A percentile compares a stretch with the other conserved stretches of the same genome.
These are phyloP conservation scores for Boechera stricta DNA, from an alignment of 345 rosid genomes.

Conservation along the genomic window DNA sequence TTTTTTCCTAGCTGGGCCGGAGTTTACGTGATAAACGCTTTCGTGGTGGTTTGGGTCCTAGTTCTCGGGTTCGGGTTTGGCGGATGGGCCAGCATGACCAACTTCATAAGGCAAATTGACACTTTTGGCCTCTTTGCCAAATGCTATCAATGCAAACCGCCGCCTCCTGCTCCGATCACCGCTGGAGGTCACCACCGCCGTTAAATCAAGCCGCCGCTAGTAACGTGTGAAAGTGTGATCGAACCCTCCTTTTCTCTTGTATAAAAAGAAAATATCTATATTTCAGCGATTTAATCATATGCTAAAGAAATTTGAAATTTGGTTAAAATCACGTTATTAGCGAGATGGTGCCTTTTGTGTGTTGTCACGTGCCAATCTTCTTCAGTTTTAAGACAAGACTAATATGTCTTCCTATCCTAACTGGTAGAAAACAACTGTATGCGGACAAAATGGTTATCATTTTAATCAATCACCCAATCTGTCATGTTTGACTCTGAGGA, in stretches of 20 bases:
- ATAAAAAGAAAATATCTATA: conserved; percentile 6
- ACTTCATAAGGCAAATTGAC: conserved; percentile 81
- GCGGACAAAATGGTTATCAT: conserved; percentile 22
- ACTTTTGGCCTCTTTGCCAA: conserved; percentile 91
- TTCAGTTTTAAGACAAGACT: conserved; percentile 28
- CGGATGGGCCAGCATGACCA: conserved; percentile 97
- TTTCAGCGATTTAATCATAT: not conserved
- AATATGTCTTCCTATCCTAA: conserved; percentile 1
- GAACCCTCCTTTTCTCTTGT: not conserved
- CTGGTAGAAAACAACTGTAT: conserved; percentile 31
- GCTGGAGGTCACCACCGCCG: conserved; percentile 46
- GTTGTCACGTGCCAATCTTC: conserved; percentile 30
- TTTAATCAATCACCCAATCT: conserved; percentile 31
- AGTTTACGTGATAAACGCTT: conserved; percentile 69
- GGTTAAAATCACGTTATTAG: conserved; percentile 20
- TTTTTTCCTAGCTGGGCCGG: conserved; percentile 84
- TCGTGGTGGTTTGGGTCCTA: conserved; percentile 78
- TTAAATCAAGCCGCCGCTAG: conserved; percentile 36
- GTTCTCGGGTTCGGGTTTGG: conserved; percentile 96
- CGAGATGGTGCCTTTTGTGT: conserved; percentile 7
- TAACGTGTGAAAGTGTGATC: conserved; percentile 20
- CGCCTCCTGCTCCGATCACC: conserved; percentile 36
- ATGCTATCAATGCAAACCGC: conserved; percentile 93
- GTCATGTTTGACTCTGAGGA: conserved; percentile 15
- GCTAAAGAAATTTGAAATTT: conserved; percentile 2